Evolutionary conservation across 768 basidiomycete species (phyloP).

Genomic region (Pleurotus sapidus): DNA sequence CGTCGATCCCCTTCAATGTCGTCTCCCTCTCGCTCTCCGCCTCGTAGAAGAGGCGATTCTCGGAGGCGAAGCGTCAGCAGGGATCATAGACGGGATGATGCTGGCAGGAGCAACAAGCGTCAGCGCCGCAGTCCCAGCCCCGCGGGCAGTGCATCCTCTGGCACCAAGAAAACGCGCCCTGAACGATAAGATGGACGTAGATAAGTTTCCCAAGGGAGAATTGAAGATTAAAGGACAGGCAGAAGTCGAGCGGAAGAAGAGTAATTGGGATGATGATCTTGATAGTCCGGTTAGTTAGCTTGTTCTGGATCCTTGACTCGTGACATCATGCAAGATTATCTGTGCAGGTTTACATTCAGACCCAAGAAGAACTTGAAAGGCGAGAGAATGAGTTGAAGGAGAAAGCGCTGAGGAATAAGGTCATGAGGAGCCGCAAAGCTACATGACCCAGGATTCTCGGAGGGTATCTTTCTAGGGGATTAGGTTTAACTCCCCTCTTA

Average conservation of each 20-base stretch:
- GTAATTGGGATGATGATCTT: conserved; percentile 47
- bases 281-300: conserved; percentile 19
- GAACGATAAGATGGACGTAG: conserved; percentile 34
- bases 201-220: conserved; percentile 38
- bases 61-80: conserved; percentile 28
- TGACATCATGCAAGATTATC: not conserved
- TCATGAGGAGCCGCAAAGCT: conserved; percentile 63
- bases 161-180: conserved; percentile 12
- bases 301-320: conserved; percentile 8
- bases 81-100: conserved; percentile 17
- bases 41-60: conserved; percentile 27
- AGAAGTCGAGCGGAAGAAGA: conserved; percentile 49
- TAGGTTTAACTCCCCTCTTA: too few species aligned
- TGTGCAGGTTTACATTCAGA: conserved; percentile 16
- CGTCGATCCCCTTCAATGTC: conserved; percentile 23
- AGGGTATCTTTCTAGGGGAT: too few species aligned
- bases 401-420: conserved; percentile 79
- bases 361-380: conserved; percentile 52
- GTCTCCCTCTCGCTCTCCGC: conserved; percentile 30
- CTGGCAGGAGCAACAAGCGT: conserved; percentile 15
- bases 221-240: conserved; percentile 78
- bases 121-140: conserved; percentile 18
- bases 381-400: conserved; percentile 83
- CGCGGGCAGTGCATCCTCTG: conserved; percentile 12
- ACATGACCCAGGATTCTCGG: too few species aligned